phyloP scores from a whole-genome alignment of 2,329 filamentous ascomycete species.

The Calycina herbarum region DNA sequence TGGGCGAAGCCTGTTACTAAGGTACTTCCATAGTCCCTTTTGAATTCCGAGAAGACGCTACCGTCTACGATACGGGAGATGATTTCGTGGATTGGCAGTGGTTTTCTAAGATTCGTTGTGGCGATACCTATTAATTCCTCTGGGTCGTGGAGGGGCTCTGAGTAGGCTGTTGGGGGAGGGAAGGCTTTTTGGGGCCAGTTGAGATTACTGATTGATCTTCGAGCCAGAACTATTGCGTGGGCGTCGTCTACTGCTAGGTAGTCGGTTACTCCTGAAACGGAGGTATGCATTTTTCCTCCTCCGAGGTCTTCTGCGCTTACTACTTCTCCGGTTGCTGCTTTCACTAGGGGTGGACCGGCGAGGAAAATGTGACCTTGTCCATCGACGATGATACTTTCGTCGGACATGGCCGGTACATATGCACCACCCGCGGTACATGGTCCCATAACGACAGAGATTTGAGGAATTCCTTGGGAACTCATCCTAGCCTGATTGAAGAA shows the following conservation, averaged over 20 bases:
- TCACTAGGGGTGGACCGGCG: slow-evolving; percentile 89
- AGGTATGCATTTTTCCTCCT: slow-evolving; percentile 85
- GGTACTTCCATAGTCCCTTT: slow-evolving; percentile 83
- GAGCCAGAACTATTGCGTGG: slow-evolving; percentile 82
- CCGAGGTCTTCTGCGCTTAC: slow-evolving; percentile 90
- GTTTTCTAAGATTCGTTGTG: slow-evolving; percentile 83
- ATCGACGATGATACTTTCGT: slow-evolving; percentile 95
- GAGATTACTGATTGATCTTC: slow-evolving; percentile 81
- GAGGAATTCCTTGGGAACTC: slow-evolving; percentile 84
- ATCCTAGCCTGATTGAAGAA: slow-evolving; percentile 98
- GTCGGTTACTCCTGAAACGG: slow-evolving; percentile 89
- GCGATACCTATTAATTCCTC: slow-evolving; percentile 85
- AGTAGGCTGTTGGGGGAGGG: slow-evolving; percentile 49
- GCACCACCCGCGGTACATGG: slow-evolving; percentile 94
- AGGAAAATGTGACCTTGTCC: slow-evolving; percentile 98
- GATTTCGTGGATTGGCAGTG: slow-evolving; percentile 83
- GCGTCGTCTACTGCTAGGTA: slow-evolving; percentile 94
- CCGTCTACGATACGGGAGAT: slow-evolving; percentile 93
- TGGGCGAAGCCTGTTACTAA: slow-evolving; percentile 88
- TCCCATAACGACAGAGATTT: slow-evolving; percentile 95
- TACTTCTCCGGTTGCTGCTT: slow-evolving; percentile 91
- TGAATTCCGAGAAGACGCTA: slow-evolving; percentile 90
- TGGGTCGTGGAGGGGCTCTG: slow-evolving; percentile 78
- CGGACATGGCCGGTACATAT: slow-evolving; percentile 96
- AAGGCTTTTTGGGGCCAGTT: slow-evolving; percentile 70